These are phyloP conservation scores for Tuctoria greenei DNA, from an alignment of 176 grass and related monocot species.

Conservation along the genomic window DNA sequence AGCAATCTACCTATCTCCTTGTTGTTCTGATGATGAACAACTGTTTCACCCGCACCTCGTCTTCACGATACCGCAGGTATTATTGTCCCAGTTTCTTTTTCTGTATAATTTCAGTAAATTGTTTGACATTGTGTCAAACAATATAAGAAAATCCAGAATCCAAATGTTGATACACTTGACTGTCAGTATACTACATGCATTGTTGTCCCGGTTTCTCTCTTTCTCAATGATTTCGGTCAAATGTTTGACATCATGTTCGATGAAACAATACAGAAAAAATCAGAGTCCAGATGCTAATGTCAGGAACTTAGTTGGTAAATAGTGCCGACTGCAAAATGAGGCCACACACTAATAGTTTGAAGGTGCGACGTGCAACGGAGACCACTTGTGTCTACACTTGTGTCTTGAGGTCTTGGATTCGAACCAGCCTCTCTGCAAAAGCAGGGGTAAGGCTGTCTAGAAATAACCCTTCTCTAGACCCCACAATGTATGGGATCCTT, in stretches of 20 bases:
- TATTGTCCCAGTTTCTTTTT: neutral
- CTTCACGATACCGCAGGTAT: neutral
- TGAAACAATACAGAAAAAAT: neutral
- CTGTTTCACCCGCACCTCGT: neutral
- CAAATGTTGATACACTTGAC: neutral
- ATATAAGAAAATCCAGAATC: no score
- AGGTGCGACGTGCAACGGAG: neutral
- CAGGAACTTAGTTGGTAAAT: neutral
- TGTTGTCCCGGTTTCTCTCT: neutral
- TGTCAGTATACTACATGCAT: neutral
- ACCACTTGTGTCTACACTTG: no score
- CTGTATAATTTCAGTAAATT: neutral
- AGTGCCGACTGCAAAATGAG: neutral
- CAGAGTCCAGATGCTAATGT: neutral
- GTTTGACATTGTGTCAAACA: neutral
- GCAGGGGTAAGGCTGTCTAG: no score
- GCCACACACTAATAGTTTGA: neutral
- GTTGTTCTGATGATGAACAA: neutral
- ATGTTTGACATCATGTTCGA: neutral
- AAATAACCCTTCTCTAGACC: no score
- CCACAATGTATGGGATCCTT: no score
- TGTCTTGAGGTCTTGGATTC: no score
- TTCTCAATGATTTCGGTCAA: neutral
- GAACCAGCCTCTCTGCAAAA: no score
- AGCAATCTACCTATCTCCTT: neutral